Evolutionary conservation across 2,329 filamentous ascomycete species (phyloP), one percentile per base, ranked within the genome.

Genomic region (Phyllosticta paracitricarpa): DNA sequence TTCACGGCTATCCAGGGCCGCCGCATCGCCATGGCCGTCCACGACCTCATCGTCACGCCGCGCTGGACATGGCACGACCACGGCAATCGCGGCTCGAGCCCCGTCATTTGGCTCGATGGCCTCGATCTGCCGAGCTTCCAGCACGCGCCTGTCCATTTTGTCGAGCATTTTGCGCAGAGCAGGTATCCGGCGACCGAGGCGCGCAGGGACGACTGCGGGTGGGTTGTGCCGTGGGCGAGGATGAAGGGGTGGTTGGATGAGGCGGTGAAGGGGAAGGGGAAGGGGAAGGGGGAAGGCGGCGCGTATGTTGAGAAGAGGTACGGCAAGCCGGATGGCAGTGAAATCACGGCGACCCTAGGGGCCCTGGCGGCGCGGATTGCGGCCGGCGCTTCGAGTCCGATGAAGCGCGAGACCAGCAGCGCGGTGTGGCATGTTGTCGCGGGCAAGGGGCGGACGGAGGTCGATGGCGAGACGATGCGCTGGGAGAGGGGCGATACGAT

Each of bases 1-100:
- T 85, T 84, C 66, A 84, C 82, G 0, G 81, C 82, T 0, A 79
- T 84, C 0, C 79, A 83, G 57, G 81, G 82, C 4, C 71, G 75
- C 52, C 77, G 80, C 59, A 80, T 85, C 64, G 70, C 73, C 1
- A 80, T 85, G 68, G 66, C 74, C 22, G 73, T 77, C 1, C 81
- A 82, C 8, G 82, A 84, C 64, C 79, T 84, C 1, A 80, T 84
- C 14, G 69, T 84, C 0, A 85, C 82, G 0, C 82, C 82, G 0
- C 79, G 76, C 0, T 84, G 82, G 82, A 79, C 83, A 66, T 84
- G 80, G 76, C 82, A 84, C 63, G 82, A 84, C 63, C 82, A 85
- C 61, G 82, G 82, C 2, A 84, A 84, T 56, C 81, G 84, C 61
- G 79, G 81, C 8, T 72, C 74, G 0, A 74, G 74, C 1, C 80